Percentiles rank a stretch among this genome's conserved stretches.
Conservation (phyloP, 768 basidiomycete genomes). For the Podaxis rugospora region DNA sequence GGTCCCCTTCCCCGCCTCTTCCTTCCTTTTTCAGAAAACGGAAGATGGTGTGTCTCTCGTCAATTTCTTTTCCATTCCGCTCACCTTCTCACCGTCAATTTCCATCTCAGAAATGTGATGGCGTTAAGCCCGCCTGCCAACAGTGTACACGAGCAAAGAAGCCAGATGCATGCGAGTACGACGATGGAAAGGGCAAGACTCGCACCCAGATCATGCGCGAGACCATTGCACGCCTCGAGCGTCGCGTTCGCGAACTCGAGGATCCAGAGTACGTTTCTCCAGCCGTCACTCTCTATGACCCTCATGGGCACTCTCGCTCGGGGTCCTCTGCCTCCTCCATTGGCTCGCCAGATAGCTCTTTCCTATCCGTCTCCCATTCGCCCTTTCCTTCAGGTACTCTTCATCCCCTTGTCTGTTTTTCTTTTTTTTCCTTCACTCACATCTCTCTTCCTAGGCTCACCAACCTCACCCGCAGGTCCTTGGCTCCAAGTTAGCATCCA, state of each 20-base stretch:
- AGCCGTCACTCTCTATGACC: slow-evolving; percentile 68
- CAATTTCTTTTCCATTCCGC: neutral
- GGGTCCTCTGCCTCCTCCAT: slow-evolving; percentile 53
- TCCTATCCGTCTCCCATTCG: slow-evolving; percentile 51
- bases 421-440: neutral
- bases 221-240: slow-evolving; percentile 68
- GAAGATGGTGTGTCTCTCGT: slow-evolving; percentile 49
- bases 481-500: slow-evolving; percentile 40
- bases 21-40: slow-evolving; percentile 45
- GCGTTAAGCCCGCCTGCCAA: slow-evolving; percentile 70
- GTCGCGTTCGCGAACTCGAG: slow-evolving; percentile 69
- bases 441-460: slow-evolving; percentile 28
- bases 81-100: slow-evolving; percentile 9
- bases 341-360: slow-evolving; percentile 48
- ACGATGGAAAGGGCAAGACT: slow-evolving; percentile 82
- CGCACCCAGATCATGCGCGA: slow-evolving; percentile 76
- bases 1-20: slow-evolving; percentile 6
- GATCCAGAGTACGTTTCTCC: slow-evolving; percentile 68
- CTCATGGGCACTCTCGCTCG: slow-evolving; percentile 49
- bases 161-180: slow-evolving; percentile 70
- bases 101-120: slow-evolving; percentile 65
- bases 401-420: neutral
- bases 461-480: slow-evolving; percentile 46
- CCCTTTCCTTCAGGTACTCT: slow-evolving; percentile 52
- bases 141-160: slow-evolving; percentile 80